These are phyloP conservation scores for Xylaria bambusicola DNA, from an alignment of 495 filamentous ascomycete genomes.

Conservation along the genomic window DNA sequence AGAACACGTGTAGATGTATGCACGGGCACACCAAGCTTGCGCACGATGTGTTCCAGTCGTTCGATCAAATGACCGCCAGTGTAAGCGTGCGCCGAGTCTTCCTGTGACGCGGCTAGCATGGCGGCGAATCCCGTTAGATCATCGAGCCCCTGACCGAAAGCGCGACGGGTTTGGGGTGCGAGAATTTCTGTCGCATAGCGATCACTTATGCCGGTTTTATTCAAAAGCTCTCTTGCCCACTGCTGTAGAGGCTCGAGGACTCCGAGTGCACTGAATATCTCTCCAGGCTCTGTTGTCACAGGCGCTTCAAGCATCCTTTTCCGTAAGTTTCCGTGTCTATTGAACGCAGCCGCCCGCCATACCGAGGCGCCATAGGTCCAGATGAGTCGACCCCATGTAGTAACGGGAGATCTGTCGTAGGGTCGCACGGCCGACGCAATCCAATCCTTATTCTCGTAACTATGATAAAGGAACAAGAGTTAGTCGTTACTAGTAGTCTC, in stretches of 20 bases:
- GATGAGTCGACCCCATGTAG: conserved; percentile 19
- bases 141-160: conserved; percentile 34
- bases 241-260: conserved; percentile 18
- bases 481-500: background rate
- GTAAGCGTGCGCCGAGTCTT: conserved; percentile 26
- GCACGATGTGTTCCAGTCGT: conserved; percentile 24
- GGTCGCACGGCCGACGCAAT: conserved; percentile 21
- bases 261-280: conserved; percentile 22
- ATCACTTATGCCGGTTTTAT: conserved; percentile 20
- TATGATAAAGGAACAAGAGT: conserved; percentile 6
- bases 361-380: conserved; percentile 19
- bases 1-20: conserved; percentile 20
- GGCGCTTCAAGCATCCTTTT: conserved; percentile 18
- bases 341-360: conserved; percentile 6
- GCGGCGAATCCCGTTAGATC: conserved; percentile 20
- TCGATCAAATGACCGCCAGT: conserved; percentile 27
- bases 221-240: conserved; percentile 11
- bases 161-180: conserved; percentile 52
- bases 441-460: conserved; percentile 15
- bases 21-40: conserved; percentile 11
- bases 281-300: conserved; percentile 14
- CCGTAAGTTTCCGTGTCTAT: conserved; percentile 21
- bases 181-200: conserved; percentile 37
- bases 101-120: conserved; percentile 23
- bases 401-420: conserved; percentile 20